phyloP scores from a whole-genome alignment of 805 yeast species.

The Groenewaldozyma tartarivorans region DNA sequence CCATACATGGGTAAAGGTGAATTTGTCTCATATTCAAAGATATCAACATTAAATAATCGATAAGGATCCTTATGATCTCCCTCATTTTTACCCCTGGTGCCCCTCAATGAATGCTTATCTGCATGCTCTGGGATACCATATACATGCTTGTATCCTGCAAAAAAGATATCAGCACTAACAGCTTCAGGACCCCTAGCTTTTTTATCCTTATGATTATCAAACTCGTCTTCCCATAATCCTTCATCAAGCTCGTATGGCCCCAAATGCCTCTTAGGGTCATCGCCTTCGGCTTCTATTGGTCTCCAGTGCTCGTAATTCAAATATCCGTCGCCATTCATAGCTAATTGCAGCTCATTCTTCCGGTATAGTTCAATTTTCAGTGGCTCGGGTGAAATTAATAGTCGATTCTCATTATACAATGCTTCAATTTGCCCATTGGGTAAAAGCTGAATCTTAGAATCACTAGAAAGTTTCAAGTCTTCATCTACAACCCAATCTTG shows the following conservation, averaged over 20 bases:
- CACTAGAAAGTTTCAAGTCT: conserved; percentile 43
- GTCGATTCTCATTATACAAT: conserved; percentile 30
- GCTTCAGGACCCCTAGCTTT: conserved; percentile 73
- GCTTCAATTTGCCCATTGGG: conserved; percentile 5
- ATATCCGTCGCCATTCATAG: conserved; percentile 59
- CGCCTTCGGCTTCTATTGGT: conserved; percentile 32
- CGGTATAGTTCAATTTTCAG: conserved; percentile 42
- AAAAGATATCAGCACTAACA: conserved; percentile 66
- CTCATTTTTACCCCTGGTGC: conserved; percentile 38
- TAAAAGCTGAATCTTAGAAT: background rate
- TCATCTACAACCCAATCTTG: conserved; percentile 53
- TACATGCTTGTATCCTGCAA: conserved; percentile 50
- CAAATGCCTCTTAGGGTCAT: conserved; percentile 20
- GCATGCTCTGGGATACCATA: conserved; percentile 99
- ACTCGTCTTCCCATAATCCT: conserved; percentile 63
- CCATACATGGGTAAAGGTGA: conserved; percentile 93
- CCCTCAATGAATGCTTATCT: conserved; percentile 62
- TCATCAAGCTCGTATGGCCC: conserved; percentile 41
- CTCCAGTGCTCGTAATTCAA: conserved; percentile 82
- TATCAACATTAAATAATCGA: conserved; percentile 85
- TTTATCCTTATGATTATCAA: conserved; percentile 57
- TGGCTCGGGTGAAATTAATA: conserved; percentile 38
- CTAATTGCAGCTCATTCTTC: conserved; percentile 38
- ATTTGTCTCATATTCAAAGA: conserved; percentile 81
- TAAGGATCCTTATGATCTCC: conserved; percentile 54